Evolutionary conservation across 169 alveolate genomes (phyloP), one percentile per base, ranked within the genome.

Genomic region (Babesia sp.): DNA sequence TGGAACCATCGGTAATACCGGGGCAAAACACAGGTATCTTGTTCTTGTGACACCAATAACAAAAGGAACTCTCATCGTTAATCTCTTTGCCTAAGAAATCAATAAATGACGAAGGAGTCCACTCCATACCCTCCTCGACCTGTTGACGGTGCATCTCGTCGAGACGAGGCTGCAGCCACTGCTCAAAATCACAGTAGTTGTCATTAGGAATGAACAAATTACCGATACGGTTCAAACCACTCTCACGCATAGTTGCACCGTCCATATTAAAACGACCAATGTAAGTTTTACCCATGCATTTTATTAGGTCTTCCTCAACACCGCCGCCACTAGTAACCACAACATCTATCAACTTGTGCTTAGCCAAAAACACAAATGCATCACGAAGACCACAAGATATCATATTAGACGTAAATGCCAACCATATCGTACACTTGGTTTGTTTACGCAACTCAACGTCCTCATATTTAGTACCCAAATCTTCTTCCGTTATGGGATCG

Each of bases 241-340:
- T 90, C 68, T 90, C 92, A 56, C 99, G 91, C 51, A 97, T 83
- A 37, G 89, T 94, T 48, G 87, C 82, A 29, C 99, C 99, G 51
- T 94, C 94, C 39, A 96, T 88, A 45, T 67, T 74, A 54, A 88
- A 90, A 44, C 84, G 89, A 11, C 99, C 99, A 36, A 96, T 68
- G 81, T 93, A 93, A 6, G 97, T 91, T 50, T 93, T 94, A 26
- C 97, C 97, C 61, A 97, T 86, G 81, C 99, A 96, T 78, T 98
- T 98, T 75, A 98, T 97, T 63, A 96, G 86, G 86, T 97, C 99
- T 93, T 98, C 99, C 89, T 98, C 99, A 45, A 98, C 94, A 3
- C 99, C 99, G 2, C 99, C 99, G 24, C 98, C 98, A 7, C 99
- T 94, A 6, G 99, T 96, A 11, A 96, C 99, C 39, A 97, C 91